phyloP scores from a whole-genome alignment of 2,329 filamentous ascomycete species.

The Pseudogymnoascus sp. region DNA sequence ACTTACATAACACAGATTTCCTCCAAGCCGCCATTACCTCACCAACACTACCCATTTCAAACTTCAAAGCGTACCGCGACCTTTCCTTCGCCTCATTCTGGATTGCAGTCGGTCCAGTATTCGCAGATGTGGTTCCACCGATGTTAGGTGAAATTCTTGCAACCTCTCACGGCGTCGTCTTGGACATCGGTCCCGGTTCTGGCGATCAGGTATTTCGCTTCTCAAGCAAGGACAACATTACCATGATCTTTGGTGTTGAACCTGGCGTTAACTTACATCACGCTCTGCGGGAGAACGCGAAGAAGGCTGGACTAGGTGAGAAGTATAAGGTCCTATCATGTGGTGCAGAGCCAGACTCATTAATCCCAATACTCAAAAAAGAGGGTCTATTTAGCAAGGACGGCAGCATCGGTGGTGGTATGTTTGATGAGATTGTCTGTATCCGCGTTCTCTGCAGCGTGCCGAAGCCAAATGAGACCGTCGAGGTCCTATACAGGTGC shows the following conservation, averaged over 20 bases:
- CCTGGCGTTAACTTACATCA: background rate
- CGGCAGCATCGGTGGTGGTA: background rate
- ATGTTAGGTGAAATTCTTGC: background rate
- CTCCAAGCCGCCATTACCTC: background rate
- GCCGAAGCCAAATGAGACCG: background rate
- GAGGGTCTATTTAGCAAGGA: background rate
- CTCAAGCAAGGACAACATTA: background rate
- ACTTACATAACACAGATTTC: background rate
- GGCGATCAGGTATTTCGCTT: background rate
- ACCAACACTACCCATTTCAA: background rate
- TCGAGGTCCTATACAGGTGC: background rate
- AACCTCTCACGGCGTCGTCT: background rate
- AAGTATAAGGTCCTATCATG: conserved; percentile 1
- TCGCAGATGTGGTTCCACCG: background rate
- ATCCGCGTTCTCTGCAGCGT: background rate
- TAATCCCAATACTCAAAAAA: background rate
- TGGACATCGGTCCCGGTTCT: background rate
- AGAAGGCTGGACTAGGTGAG: background rate
- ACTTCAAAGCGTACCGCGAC: background rate
- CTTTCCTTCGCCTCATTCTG: background rate
- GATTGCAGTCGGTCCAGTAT: background rate
- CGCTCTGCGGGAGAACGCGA: background rate
- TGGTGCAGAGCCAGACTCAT: background rate
- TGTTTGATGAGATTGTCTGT: background rate
- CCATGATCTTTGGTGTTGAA: background rate